phyloP scores from a whole-genome alignment of 805 yeast genomes.

The Yueomyces sp. region DNA sequence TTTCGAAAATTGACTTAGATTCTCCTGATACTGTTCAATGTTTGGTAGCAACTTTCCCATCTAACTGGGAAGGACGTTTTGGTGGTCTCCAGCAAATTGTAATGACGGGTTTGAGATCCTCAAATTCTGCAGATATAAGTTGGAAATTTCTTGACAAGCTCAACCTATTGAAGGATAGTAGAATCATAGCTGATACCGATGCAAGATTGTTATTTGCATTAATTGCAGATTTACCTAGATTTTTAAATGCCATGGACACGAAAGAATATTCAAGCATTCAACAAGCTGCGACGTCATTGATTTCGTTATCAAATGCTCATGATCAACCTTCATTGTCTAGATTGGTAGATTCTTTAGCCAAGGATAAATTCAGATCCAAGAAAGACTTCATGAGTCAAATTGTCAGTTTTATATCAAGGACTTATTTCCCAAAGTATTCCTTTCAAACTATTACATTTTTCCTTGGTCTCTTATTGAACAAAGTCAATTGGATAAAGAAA shows the following conservation, averaged over 20 bases:
- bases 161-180: slow-evolving; percentile 52
- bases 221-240: slow-evolving; percentile 71
- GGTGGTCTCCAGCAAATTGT: slow-evolving; percentile 76
- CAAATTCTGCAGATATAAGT: slow-evolving; percentile 67
- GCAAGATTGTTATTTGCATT: slow-evolving; percentile 59
- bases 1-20: slow-evolving; percentile 76
- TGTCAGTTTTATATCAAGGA: slow-evolving; percentile 50
- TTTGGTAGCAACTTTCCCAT: slow-evolving; percentile 76
- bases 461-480: slow-evolving; percentile 69
- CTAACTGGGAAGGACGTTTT: slow-evolving; percentile 90
- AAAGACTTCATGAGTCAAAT: slow-evolving; percentile 79
- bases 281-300: slow-evolving; percentile 42
- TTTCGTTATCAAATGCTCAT: slow-evolving; percentile 45
- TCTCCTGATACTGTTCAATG: slow-evolving; percentile 77
- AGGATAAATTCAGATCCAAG: slow-evolving; percentile 74
- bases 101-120: slow-evolving; percentile 71
- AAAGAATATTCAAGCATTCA: slow-evolving; percentile 38
- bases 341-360: slow-evolving; percentile 63
- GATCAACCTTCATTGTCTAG: slow-evolving; percentile 50
- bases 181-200: slow-evolving; percentile 61
- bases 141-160: slow-evolving; percentile 61
- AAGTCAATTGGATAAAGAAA: slow-evolving; percentile 59
- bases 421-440: slow-evolving; percentile 61
- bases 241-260: slow-evolving; percentile 63
- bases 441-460: slow-evolving; percentile 65